Conservation (phyloP, 108 stramenopile genomes). For the Fragilaria radians region DNA sequence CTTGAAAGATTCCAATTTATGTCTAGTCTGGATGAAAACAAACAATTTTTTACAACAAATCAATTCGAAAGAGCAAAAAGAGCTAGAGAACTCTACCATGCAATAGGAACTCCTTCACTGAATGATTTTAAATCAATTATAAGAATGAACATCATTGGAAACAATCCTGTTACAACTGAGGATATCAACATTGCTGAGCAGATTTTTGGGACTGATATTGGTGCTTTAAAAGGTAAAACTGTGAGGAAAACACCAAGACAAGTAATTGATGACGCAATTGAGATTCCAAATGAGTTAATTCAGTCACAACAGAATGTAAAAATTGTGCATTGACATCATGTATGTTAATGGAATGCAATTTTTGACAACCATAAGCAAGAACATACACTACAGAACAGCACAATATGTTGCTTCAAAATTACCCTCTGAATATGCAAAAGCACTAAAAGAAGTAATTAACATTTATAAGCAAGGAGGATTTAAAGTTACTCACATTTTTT, state of each 20-base stretch:
- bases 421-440: background rate
- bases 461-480: constrained; percentile 13
- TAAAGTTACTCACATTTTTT: background rate
- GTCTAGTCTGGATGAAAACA: background rate
- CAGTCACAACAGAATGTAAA: constrained; percentile 11
- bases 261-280: constrained; percentile 9
- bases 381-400: constrained; percentile 24
- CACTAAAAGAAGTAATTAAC: background rate
- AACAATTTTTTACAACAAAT: background rate
- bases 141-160: background rate
- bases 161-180: constrained; percentile 9
- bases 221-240: constrained; percentile 17
- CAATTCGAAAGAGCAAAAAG: background rate
- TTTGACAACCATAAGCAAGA: constrained; percentile 22
- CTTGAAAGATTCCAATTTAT: background rate
- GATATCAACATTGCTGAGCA: constrained; percentile 9
- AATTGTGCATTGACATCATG: constrained; percentile 23
- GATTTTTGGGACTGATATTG: constrained; percentile 23
- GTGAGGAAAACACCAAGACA: constrained; percentile 3
- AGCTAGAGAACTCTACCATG: constrained; percentile 3
- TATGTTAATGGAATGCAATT: constrained; percentile 30
- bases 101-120: background rate
- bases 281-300: constrained; percentile 12
- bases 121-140: background rate
- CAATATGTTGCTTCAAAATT: constrained; percentile 3